Base-by-base conservation (phyloP, 345 rosid genomes). In the Nephelium lappaceum region DNA sequence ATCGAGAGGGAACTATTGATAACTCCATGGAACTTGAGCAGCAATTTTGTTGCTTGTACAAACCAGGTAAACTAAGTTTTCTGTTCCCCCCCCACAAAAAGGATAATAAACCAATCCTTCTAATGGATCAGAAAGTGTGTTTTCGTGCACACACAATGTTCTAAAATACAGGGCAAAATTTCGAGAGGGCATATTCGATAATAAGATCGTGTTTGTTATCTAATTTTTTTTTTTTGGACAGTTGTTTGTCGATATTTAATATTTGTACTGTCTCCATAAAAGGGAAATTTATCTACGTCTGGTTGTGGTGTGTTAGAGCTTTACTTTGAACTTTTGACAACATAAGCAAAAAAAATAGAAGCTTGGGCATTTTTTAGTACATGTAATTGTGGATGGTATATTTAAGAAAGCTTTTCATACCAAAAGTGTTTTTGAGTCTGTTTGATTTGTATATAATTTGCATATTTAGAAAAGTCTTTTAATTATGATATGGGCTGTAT, bases 1-100 rank as follows among this genome's bases (percentile, higher is more conserved):
- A 94, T 96, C 71, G 99, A 94, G 84, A 87, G 99, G 85, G 99
- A 94, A 85, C 83, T 96, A 81, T 95, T 91, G 88, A 94, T 96
- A 57, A 93, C 97, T 84, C 97, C 98, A 55, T 93, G 99, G 99
- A 95, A 89, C 85, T 87, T 95, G 76, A 95, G 99, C 80, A 87
- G 91, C 87, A 95, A 93, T 81, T 95, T 93, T 87, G 98, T 95
- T 81, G 89, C 97, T 57, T 93, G 99, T 86, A 92, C 91, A 79
- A 89, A 84, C 91, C 98, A 91, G 98, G 99, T 93, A 79, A 83
- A 18, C 24, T 4, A 19, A 19, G 61, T n/a, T 71, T 55, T 67
- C 49, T 71, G 64, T 51, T 51, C 57, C 18, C 36, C 36, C n/a
- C n/a, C n/a, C 47, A 43, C 9, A 43, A 43, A 9, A 43, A 4